Base-by-base conservation (phyloP, 306 rosid genomes). In the Rosa rugosa region DNA sequence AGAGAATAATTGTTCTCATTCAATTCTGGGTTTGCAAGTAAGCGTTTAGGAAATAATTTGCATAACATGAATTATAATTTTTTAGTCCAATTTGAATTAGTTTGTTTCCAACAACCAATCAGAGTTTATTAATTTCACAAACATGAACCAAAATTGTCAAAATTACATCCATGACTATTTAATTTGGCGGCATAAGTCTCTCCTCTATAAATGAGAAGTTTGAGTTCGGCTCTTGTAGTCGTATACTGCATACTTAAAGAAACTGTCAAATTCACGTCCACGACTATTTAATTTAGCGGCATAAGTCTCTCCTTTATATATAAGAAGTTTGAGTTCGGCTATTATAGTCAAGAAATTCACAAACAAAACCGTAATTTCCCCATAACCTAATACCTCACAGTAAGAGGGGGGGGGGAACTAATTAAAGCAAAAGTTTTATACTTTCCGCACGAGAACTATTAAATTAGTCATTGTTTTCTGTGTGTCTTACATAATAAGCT, bases 1-100 rank as follows among this genome's bases (percentile, higher is more conserved):
- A 57, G 34, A 57, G 14, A 57, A 59, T 59, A 11, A 11, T 59
- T 23, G 18, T 31, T 31, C 68, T 63, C 20, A 31, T 25, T 31
- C 68, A 25, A 27, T 62, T 62, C 40, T 31, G n/a, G 18, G 42
- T 63, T 63, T 63, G 68, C 42, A 63, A 63, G 68, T 62, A 62
- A 23, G 14, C 31, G 11, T 6, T 53, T 5, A 53, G 59, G 23
- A 18, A 17, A 53, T 16, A 23, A 23, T 62, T 23, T 62, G 34
- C 16, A 59, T 54, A 7, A 20, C 18, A 7, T 22, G 9, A 8
- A n/a, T 8, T 8, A 56, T 56, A 56, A 2, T 54, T 20, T 56
- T 8, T 56, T 9, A 8, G 5, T 8, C 25, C 25, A 47, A 47
- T 12, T 47, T 47, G 12, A 3, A 13, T 3, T 47, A 11, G 51